These are phyloP conservation scores for Harrya chromipes DNA, from an alignment of 768 basidiomycete genomes.

Conservation along the genomic window DNA sequence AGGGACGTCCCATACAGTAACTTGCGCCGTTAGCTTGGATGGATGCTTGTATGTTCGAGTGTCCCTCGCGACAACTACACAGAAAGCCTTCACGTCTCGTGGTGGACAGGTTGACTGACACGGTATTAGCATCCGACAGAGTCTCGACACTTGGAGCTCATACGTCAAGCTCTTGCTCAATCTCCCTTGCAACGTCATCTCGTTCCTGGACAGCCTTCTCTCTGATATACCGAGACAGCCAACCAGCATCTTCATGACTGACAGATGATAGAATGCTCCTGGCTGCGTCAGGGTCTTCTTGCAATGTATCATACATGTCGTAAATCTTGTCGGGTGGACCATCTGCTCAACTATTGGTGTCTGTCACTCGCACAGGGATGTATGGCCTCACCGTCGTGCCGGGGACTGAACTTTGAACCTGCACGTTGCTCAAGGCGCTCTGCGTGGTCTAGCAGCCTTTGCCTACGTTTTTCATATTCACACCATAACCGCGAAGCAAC, in stretches of 20 bases:
- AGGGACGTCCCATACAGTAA: conserved; percentile 83
- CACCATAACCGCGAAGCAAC: conserved; percentile 57
- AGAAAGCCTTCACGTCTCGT: conserved; percentile 72
- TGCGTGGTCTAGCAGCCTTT: conserved; percentile 54
- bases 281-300: conserved; percentile 51
- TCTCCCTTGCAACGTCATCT: conserved; percentile 51
- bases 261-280: conserved; percentile 41
- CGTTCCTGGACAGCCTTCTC: conserved; percentile 47
- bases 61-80: conserved; percentile 68
- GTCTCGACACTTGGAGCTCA: conserved; percentile 16
- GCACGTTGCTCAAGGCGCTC: conserved; percentile 63
- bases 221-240: conserved; percentile 54
- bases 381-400: conserved; percentile 37
- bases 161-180: conserved; percentile 75
- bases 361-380: neutral
- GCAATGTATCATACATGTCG: conserved; percentile 57
- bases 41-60: conserved; percentile 50
- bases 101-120: conserved; percentile 60
- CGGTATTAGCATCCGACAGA: conserved; percentile 2
- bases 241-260: conserved; percentile 50
- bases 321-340: conserved; percentile 46
- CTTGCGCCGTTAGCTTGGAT: conserved; percentile 59
- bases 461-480: conserved; percentile 54
- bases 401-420: conserved; percentile 41
- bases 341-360: conserved; percentile 11